Evolutionary conservation across 73 alveolate genomes (phyloP).

Genomic region (Blepharisma stoltei): DNA sequence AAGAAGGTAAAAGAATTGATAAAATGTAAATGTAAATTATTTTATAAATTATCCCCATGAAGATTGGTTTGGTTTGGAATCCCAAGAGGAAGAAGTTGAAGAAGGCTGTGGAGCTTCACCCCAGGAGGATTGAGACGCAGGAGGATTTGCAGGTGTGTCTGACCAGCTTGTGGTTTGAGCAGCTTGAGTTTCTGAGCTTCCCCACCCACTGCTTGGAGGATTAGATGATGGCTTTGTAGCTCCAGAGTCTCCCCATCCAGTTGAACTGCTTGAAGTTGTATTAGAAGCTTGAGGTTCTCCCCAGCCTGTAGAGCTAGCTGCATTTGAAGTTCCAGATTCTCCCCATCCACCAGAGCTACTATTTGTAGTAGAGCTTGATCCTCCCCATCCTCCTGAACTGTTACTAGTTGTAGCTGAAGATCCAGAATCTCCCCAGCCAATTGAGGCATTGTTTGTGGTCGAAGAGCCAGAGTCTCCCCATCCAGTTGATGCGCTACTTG

Average conservation of each 20-base stretch:
- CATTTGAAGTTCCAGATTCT: too few species aligned
- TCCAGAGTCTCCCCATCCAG: constrained; percentile 26
- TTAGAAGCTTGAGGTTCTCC: not conserved
- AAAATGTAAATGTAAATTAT: too few species aligned
- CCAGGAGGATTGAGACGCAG: not conserved
- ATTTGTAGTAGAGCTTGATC: too few species aligned
- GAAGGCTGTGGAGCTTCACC: constrained; percentile 12
- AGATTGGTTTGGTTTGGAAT: not conserved
- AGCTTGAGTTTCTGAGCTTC: not conserved
- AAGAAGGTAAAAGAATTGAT: constrained; percentile 39
- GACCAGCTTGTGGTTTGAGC: constrained; percentile 1
- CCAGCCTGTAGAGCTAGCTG: not conserved
- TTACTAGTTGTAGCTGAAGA: too few species aligned
- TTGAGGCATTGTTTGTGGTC: too few species aligned
- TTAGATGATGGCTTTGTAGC: not conserved
- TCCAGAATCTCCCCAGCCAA: constrained; percentile 18
- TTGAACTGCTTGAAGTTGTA: not conserved
- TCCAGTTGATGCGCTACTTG: not conserved
- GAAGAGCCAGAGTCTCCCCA: constrained; percentile 13
- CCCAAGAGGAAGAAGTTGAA: not conserved
- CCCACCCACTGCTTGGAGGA: constrained; percentile 12
- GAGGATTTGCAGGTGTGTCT: not conserved
- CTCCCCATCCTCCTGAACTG: too few species aligned
- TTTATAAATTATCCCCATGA: not conserved
- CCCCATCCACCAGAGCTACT: too few species aligned